Percentiles rank a stretch among this genome's conserved stretches.
These are phyloP conservation scores for Carpinus fangiana DNA, from an alignment of 306 rosid genomes.

Conservation along the genomic window DNA sequence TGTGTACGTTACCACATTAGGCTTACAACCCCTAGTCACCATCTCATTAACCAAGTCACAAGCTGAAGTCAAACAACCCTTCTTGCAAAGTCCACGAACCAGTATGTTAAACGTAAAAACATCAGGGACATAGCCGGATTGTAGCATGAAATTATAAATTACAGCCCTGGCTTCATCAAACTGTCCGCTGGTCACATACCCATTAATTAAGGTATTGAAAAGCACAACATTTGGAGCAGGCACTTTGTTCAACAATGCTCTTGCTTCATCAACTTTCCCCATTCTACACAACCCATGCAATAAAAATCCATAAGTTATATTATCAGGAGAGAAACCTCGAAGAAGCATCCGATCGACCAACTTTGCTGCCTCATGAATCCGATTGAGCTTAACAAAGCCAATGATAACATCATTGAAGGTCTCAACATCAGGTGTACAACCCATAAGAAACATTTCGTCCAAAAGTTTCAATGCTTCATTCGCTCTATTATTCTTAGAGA, in stretches of 20 bases:
- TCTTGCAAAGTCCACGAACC: slow-evolving; percentile 76
- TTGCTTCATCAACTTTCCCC: slow-evolving; percentile 80
- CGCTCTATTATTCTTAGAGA: slow-evolving; percentile 56
- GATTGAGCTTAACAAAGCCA: slow-evolving; percentile 63
- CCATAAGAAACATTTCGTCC: slow-evolving; percentile 93
- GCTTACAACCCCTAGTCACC: slow-evolving; percentile 59
- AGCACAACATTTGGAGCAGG: slow-evolving; percentile 59
- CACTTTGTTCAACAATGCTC: slow-evolving; percentile 56
- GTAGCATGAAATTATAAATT: slow-evolving; percentile 49
- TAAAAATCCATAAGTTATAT: slow-evolving; percentile 71
- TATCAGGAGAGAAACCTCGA: slow-evolving; percentile 66
- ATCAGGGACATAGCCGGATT: slow-evolving; percentile 65
- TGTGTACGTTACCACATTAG: slow-evolving; percentile 81
- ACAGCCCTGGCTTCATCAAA: slow-evolving; percentile 71
- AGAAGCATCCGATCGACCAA: slow-evolving; percentile 77
- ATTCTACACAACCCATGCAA: slow-evolving; percentile 67
- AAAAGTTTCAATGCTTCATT: slow-evolving; percentile 70
- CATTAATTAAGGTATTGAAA: slow-evolving; percentile 74
- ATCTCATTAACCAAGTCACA: slow-evolving; percentile 61
- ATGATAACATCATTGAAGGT: slow-evolving; percentile 79
- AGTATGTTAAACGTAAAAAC: slow-evolving; percentile 74
- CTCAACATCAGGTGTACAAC: slow-evolving; percentile 86
- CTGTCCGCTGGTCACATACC: slow-evolving; percentile 66
- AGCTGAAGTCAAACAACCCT: slow-evolving; percentile 69
- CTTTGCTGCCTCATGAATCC: slow-evolving; percentile 76